A percentile compares a stretch with the other conserved stretches of the same genome.
Evolutionary conservation across 176 grass and related monocot species (phyloP).

Genomic region (Rhynchospora breviuscula): DNA sequence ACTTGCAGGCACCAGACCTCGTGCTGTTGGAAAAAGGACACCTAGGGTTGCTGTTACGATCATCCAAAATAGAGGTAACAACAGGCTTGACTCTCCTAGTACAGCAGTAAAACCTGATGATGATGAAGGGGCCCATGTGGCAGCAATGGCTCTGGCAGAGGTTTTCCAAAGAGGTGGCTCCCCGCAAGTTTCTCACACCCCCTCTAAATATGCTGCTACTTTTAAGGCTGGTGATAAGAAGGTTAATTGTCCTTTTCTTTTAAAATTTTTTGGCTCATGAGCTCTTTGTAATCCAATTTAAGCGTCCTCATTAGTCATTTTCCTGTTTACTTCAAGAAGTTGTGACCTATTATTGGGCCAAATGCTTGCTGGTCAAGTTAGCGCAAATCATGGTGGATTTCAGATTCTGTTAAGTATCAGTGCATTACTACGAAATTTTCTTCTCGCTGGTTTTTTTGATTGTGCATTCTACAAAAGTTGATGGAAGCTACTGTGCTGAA

Average conservation of each 20-base stretch:
- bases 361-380: too few relatives aligned
- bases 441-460: background rate
- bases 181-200: constrained; percentile 23
- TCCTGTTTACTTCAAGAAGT: background rate
- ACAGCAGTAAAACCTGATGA: constrained; percentile 43
- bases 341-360: background rate
- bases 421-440: background rate
- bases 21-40: constrained; percentile 91
- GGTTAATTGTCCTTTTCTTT: constrained; percentile 28
- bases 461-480: background rate
- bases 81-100: constrained; percentile 24
- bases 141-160: constrained; percentile 84
- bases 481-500: background rate
- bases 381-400: too few relatives aligned
- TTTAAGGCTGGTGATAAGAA: constrained; percentile 35
- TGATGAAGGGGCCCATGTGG: constrained; percentile 68
- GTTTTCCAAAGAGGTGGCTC: constrained; percentile 66
- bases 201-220: background rate
- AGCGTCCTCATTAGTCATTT: background rate
- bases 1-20: constrained; percentile 49
- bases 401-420: background rate
- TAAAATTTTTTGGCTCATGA: background rate
- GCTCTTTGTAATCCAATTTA: background rate
- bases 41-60: constrained; percentile 71
- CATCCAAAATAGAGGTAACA: constrained; percentile 62